phyloP scores from a whole-genome alignment of 148 eudicot genomes.

The Cornus kousa region DNA sequence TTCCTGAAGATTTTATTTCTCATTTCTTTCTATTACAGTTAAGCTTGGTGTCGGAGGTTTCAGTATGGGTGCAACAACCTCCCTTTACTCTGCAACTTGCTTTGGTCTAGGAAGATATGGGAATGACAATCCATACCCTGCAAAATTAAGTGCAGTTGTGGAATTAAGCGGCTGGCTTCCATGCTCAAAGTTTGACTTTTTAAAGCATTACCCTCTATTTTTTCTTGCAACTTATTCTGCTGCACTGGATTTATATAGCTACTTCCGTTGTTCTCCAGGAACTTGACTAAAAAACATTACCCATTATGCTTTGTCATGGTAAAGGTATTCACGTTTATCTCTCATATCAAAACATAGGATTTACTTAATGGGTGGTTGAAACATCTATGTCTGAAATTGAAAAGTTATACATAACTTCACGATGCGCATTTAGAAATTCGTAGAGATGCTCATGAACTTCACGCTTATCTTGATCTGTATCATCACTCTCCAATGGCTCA shows the following conservation, averaged over 20 bases:
- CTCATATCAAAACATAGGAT: not conserved
- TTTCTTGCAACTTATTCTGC: not conserved
- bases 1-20: not conserved
- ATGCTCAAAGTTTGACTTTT: slow-evolving; percentile 64
- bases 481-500: slow-evolving; percentile 47
- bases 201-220: not conserved
- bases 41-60: slow-evolving; percentile 94
- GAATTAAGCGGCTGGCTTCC: slow-evolving; percentile 99
- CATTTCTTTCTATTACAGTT: slow-evolving; percentile 40
- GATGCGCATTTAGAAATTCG: not conserved
- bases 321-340: slow-evolving; percentile 45
- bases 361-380: not conserved
- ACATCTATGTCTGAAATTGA: not conserved
- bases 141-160: slow-evolving; percentile 67
- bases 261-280: slow-evolving; percentile 34
- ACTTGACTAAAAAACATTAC: slow-evolving; percentile 64
- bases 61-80: slow-evolving; percentile 94
- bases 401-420: not conserved
- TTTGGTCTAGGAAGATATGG: slow-evolving; percentile 59
- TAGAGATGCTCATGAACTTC: not conserved
- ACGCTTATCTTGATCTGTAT: slow-evolving; percentile 52
- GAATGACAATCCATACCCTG: slow-evolving; percentile 55
- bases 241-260: not conserved
- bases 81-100: slow-evolving; percentile 79
- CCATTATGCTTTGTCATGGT: slow-evolving; percentile 88